Percentiles rank a stretch among this genome's conserved stretches.
phyloP scores from a whole-genome alignment of 2,329 filamentous ascomycete genomes.

The Botrytis sinoallii region DNA sequence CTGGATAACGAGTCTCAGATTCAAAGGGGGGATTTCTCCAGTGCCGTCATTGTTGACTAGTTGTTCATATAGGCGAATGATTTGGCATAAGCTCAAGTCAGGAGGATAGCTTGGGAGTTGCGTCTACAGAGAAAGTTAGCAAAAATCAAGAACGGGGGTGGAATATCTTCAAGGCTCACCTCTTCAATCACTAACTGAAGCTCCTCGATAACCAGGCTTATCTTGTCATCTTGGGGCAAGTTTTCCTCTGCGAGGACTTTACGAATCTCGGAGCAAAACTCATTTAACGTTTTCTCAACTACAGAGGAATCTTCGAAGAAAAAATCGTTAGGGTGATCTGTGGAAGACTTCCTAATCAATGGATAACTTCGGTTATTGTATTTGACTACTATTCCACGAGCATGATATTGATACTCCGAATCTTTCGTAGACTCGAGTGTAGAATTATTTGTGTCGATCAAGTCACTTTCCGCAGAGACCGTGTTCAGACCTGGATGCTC shows the following conservation, averaged over 20 bases:
- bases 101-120: slow-evolving; percentile 49
- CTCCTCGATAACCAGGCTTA: slow-evolving; percentile 53
- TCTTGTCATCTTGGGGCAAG: slow-evolving; percentile 54
- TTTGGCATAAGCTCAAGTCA: slow-evolving; percentile 51
- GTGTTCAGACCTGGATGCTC: neutral
- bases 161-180: slow-evolving; percentile 43
- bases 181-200: slow-evolving; percentile 56
- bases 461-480: neutral
- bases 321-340: slow-evolving; percentile 51
- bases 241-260: slow-evolving; percentile 50
- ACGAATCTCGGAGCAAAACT: slow-evolving; percentile 56
- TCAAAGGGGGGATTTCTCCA: slow-evolving; percentile 52
- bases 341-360: slow-evolving; percentile 16
- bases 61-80: slow-evolving; percentile 57
- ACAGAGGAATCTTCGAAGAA: slow-evolving; percentile 56
- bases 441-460: neutral
- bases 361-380: slow-evolving; percentile 17
- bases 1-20: slow-evolving; percentile 53
- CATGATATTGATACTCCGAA: neutral
- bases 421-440: slow-evolving; percentile 4
- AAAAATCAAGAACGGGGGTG: slow-evolving; percentile 20
- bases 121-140: slow-evolving; percentile 30
- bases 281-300: slow-evolving; percentile 49
- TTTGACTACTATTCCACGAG: slow-evolving; percentile 16
- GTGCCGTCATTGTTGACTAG: slow-evolving; percentile 58